Base-by-base conservation (phyloP, 2,329 filamentous ascomycete genomes). In the Helotiales sp. region DNA sequence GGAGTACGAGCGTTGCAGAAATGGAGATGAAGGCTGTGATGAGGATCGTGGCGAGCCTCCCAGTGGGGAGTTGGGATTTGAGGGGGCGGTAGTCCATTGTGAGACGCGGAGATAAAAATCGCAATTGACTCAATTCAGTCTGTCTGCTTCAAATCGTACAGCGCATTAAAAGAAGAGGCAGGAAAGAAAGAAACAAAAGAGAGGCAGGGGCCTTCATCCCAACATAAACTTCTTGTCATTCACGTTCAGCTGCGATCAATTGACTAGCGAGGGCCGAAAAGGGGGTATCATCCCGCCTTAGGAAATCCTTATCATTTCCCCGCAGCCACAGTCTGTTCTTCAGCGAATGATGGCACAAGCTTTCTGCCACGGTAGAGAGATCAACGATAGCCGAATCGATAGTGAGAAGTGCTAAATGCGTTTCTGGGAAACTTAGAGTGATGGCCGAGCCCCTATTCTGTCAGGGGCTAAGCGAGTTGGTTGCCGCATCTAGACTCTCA, bases 361-460 rank as follows among this genome's bases (percentile, higher is more conserved):
- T 52, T 52, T n/a, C 13, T 30, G 13, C 49, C 24, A 52, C 49
- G 13, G 13, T 4, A 6, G 6, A 52, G n/a, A 28, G 24, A n/a
- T 26, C 26, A 52, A 17, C 49, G 15, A 26, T 52, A 52, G 49
- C 26, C 49, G 49, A 13, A 13, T 52, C 24, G 49, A 52, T 52
- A 52, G 49, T 30, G 4, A n/a, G 49, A n/a, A 30, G 26, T n/a
- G 49, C 49, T 52, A 52, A 30, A 52, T 26, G 49, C 15, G 15
- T 7, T 30, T 52, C 22, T 52, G 13, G 49, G 17, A 30, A 30
- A 30, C 26, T 7, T 17, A 45, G 10, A 20, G 20, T 20, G 3
- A 45, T 52, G 30, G 49, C 49, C 49, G 49, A 52, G 24, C 47
- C 15, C 15, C 49, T 52, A 30, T 52, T 52, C 49, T 52, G 24